Conservation (phyloP, 495 filamentous ascomycete species). For the Hapsidospora chrysogenum region DNA sequence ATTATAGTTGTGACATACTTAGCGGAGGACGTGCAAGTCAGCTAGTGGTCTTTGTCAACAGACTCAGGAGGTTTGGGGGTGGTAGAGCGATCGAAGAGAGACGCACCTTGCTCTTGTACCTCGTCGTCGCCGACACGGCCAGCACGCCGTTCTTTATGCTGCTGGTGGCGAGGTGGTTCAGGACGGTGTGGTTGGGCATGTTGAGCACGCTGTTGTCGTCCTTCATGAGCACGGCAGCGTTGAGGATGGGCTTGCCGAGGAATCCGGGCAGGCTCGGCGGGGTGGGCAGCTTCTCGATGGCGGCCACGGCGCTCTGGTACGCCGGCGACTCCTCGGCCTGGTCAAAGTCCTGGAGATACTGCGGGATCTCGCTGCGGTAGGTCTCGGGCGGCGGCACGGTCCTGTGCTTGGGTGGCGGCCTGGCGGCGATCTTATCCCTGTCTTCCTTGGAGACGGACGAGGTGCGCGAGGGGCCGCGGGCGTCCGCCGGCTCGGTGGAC, state of each 20-base stretch:
- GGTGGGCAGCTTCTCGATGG: slow-evolving; percentile 55
- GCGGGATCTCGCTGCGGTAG: slow-evolving; percentile 55
- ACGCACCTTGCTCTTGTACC: slow-evolving; percentile 87
- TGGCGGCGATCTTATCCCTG: slow-evolving; percentile 14
- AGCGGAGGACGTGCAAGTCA: slow-evolving; percentile 6
- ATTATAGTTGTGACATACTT: slow-evolving; percentile 96
- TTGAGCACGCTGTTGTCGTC: slow-evolving; percentile 93
- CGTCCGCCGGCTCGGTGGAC: slow-evolving; percentile 4
- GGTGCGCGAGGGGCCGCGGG: slow-evolving; percentile 12
- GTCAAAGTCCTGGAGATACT: slow-evolving; percentile 74
- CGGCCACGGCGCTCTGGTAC: slow-evolving; percentile 50
- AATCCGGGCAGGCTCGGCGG: slow-evolving; percentile 84
- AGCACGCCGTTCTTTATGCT: slow-evolving; percentile 93
- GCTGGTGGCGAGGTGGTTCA: slow-evolving; percentile 96
- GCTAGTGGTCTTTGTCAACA: neutral
- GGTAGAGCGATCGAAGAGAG: neutral
- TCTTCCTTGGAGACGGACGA: slow-evolving; percentile 16
- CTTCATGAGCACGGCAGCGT: slow-evolving; percentile 78
- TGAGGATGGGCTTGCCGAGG: slow-evolving; percentile 85
- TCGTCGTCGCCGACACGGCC: slow-evolving; percentile 90
- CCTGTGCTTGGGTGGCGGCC: slow-evolving; percentile 22
- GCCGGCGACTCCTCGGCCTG: slow-evolving; percentile 56
- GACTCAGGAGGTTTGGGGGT: neutral
- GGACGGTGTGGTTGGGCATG: slow-evolving; percentile 90
- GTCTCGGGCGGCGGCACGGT: slow-evolving; percentile 22